phyloP scores from a whole-genome alignment of 306 rosid species.

The Cercis canadensis region DNA sequence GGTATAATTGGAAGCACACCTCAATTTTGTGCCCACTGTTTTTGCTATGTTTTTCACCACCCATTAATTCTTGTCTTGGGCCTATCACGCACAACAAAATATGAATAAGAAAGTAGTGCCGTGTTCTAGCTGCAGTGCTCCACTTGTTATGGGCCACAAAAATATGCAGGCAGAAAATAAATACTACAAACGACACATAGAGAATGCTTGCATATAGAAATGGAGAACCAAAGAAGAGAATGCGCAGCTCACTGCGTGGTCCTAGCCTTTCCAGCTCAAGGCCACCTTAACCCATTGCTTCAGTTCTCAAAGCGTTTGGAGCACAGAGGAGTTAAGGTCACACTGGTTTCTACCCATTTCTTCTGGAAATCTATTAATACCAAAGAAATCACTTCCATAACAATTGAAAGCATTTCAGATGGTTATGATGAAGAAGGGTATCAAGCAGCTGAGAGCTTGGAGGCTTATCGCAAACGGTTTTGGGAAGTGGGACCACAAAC shows the following conservation, averaged over 20 bases:
- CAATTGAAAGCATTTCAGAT: constrained; percentile 51
- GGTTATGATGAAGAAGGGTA: constrained; percentile 44
- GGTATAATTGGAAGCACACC: too few species aligned
- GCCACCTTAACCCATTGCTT: constrained; percentile 53
- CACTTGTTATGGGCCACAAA: too few species aligned
- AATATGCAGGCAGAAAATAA: too few species aligned
- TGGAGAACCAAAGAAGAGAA: constrained; percentile 30
- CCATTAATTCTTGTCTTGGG: too few species aligned
- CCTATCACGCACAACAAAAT: too few species aligned
- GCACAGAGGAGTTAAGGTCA: constrained; percentile 43
- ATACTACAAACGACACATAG: too few species aligned
- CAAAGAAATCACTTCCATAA: constrained; percentile 6
- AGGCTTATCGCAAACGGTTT: constrained; percentile 20
- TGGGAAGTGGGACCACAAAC: constrained; percentile 5
- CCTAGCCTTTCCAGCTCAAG: constrained; percentile 46
- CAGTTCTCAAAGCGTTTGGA: constrained; percentile 52
- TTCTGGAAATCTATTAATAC: neutral
- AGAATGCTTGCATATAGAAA: constrained; percentile 28
- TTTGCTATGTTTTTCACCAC: too few species aligned
- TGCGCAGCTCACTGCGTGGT: constrained; percentile 41
- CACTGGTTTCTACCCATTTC: constrained; percentile 40
- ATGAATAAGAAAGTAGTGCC: too few species aligned
- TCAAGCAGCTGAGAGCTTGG: constrained; percentile 27
- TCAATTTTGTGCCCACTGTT: too few species aligned
- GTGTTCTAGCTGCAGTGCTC: too few species aligned